These are phyloP conservation scores for Paraleonurus japonicus DNA, from an alignment of 257 asterid species.

Conservation along the genomic window DNA sequence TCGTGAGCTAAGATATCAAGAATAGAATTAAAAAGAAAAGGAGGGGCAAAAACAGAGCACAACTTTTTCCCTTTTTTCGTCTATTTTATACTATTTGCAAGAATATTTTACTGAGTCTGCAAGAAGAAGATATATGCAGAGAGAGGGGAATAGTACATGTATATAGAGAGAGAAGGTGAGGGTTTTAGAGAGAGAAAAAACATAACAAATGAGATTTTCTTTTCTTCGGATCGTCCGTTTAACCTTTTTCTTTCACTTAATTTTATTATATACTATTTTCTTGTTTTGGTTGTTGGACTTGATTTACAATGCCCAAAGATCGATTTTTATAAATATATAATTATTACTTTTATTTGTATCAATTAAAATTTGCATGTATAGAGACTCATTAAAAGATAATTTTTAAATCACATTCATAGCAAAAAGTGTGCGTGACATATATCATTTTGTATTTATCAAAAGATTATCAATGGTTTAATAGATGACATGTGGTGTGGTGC, in stretches of 20 bases:
- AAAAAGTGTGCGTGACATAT: no score
- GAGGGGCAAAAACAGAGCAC: constrained; percentile 35
- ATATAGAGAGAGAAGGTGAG: constrained; percentile 10
- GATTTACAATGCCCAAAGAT: constrained; percentile 22
- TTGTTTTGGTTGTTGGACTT: constrained; percentile 16
- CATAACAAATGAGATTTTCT: constrained; percentile 17
- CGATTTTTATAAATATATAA: no score
- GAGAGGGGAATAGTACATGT: constrained; percentile 18
- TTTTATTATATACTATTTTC: background rate
- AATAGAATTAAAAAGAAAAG: constrained; percentile 14
- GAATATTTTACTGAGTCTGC: constrained; percentile 39
- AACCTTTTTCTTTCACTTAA: background rate
- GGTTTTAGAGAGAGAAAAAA: constrained; percentile 37
- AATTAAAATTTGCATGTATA: background rate
- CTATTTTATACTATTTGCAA: constrained; percentile 27
- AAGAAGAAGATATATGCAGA: constrained; percentile 24
- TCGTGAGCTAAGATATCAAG: constrained; percentile 38
- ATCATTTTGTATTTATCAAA: background rate
- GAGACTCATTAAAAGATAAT: background rate
- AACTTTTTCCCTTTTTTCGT: constrained; percentile 29
- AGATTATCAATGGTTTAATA: no score
- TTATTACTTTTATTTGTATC: background rate
- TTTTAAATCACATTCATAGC: no score
- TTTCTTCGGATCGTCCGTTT: constrained; percentile 37
- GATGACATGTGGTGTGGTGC: background rate